A percentile compares a stretch with the other conserved stretches of the same genome.
Conservation (phyloP, 257 asterid genomes). For the Penstemon eatonii region DNA sequence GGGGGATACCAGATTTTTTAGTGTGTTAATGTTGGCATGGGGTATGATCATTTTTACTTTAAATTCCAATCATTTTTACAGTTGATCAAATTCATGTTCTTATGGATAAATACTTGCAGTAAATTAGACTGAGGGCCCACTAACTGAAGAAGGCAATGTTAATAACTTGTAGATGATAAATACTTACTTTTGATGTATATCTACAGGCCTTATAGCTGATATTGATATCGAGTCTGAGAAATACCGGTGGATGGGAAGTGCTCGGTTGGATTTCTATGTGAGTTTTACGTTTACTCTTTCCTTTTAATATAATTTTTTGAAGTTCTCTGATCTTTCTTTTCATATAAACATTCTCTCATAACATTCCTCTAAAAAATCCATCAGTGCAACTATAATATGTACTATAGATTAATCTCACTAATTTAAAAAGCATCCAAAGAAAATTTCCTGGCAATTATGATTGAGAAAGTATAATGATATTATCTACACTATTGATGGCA, state of each 20-base stretch:
- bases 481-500: background rate
- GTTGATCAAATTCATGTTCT: slow-evolving; percentile 18
- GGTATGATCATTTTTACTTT: slow-evolving; percentile 45
- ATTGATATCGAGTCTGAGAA: slow-evolving; percentile 97
- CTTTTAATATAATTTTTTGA: background rate
- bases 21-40: slow-evolving; percentile 96
- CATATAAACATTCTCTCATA: background rate
- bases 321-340: background rate
- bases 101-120: slow-evolving; percentile 20
- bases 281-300: slow-evolving; percentile 34
- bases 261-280: slow-evolving; percentile 90
- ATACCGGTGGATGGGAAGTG: slow-evolving; percentile 99
- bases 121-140: slow-evolving; percentile 14
- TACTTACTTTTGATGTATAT: slow-evolving; percentile 21
- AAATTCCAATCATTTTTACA: slow-evolving; percentile 18
- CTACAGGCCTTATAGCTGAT: slow-evolving; percentile 91
- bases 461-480: no score
- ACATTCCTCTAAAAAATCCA: background rate
- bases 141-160: slow-evolving; percentile 11
- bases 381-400: slow-evolving; percentile 1
- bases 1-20: slow-evolving; percentile 64
- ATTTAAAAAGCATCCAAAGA: background rate
- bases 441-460: no score
- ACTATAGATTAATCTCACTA: background rate
- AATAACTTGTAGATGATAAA: slow-evolving; percentile 20